Percentiles rank a stretch among this genome's conserved stretches.
phyloP scores from a whole-genome alignment of 176 grass and related monocot species.

The Oryza meridionalis region DNA sequence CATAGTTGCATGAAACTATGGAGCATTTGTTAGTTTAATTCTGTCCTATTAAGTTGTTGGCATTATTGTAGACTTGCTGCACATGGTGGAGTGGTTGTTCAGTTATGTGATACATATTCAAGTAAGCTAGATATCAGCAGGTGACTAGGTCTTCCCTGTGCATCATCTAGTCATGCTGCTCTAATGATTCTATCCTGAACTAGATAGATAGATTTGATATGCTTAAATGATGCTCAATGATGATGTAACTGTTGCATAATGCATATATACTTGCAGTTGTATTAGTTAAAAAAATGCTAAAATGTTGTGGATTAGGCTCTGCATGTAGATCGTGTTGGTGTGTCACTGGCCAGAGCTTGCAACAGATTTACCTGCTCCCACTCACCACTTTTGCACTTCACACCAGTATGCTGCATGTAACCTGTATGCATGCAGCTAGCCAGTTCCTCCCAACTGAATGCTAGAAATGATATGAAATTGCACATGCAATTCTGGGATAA shows the following conservation, averaged over 20 bases:
- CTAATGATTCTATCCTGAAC: slow-evolving; percentile 28
- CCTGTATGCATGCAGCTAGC: slow-evolving; percentile 22
- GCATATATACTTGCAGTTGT: neutral
- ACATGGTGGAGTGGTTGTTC: slow-evolving; percentile 45
- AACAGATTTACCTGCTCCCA: slow-evolving; percentile 47
- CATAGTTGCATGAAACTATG: neutral
- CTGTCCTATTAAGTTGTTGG: neutral
- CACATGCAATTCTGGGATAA: neutral
- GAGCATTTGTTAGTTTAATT: neutral
- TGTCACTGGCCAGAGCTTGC: slow-evolving; percentile 13
- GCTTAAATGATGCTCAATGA: neutral
- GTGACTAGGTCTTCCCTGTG: slow-evolving; percentile 24
- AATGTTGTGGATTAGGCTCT: neutral
- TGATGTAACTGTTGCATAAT: slow-evolving; percentile 13
- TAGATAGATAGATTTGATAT: slow-evolving; percentile 22
- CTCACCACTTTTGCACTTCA: neutral
- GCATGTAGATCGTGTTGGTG: neutral
- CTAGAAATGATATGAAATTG: neutral
- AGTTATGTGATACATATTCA: slow-evolving; percentile 17
- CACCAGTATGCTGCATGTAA: neutral
- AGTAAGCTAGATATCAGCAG: neutral
- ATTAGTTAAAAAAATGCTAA: neutral
- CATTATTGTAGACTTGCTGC: neutral
- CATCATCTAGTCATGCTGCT: slow-evolving; percentile 14
- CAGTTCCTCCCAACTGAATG: slow-evolving; percentile 29